phyloP scores from a whole-genome alignment of 768 basidiomycete species.

The Termitomyces sp. region DNA sequence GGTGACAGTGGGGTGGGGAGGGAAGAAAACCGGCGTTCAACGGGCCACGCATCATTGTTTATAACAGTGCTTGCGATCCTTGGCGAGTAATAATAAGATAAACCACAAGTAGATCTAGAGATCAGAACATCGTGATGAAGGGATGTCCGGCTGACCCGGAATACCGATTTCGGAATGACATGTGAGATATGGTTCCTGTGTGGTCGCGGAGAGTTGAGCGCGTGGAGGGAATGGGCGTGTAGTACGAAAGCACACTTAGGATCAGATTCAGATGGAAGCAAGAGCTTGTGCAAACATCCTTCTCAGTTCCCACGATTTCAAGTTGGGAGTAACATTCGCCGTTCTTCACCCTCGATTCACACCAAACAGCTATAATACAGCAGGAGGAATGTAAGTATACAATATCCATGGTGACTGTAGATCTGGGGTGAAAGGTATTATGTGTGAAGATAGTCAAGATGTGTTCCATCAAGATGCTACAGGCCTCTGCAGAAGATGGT shows the following conservation, averaged over 20 bases:
- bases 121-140: constrained; percentile 13
- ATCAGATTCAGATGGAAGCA: not conserved
- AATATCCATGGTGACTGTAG: too few species aligned
- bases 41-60: not conserved
- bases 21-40: constrained; percentile 1
- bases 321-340: too few species aligned
- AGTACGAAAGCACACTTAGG: too few species aligned
- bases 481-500: not conserved
- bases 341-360: too few species aligned
- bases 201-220: not conserved
- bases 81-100: not conserved
- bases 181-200: not conserved
- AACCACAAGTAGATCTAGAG: not conserved
- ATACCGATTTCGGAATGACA: constrained; percentile 5
- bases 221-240: not conserved
- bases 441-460: not conserved
- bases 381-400: too few species aligned
- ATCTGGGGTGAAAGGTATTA: too few species aligned
- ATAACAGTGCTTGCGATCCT: constrained; percentile 1
- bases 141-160: constrained; percentile 3
- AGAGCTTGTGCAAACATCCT: not conserved
- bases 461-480: not conserved
- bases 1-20: not conserved
- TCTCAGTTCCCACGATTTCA: too few species aligned
- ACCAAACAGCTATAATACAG: not conserved